Conservation (phyloP, 2,329 filamentous ascomycete species). For the Aspergillus novofumigatus region DNA sequence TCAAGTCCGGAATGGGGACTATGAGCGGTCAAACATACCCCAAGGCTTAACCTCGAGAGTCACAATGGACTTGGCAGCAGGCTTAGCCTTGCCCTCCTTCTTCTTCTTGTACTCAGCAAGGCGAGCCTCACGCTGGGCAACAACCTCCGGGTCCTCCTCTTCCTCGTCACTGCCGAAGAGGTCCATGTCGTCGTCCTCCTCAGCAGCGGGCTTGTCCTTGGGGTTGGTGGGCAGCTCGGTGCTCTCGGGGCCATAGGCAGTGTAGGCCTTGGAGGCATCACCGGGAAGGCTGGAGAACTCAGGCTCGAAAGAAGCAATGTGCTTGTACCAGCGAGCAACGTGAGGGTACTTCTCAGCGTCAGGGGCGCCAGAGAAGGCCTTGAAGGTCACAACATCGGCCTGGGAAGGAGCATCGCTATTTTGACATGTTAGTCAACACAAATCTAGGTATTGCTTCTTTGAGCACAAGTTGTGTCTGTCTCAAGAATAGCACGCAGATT, state of each 20-base stretch:
- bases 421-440: slow-evolving; percentile 10
- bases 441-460: slow-evolving; percentile 2
- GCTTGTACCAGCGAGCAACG: slow-evolving; percentile 98
- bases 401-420: slow-evolving; percentile 68
- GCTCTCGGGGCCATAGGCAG: slow-evolving; percentile 83
- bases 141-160: slow-evolving; percentile 88
- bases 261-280: slow-evolving; percentile 84
- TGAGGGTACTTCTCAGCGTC: slow-evolving; percentile 84
- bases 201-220: slow-evolving; percentile 72
- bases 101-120: slow-evolving; percentile 93
- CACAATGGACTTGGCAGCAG: slow-evolving; percentile 90
- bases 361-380: slow-evolving; percentile 74
- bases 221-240: slow-evolving; percentile 76
- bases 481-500: slow-evolving; percentile 8
- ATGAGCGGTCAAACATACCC: slow-evolving; percentile 61
- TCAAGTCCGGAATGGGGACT: neutral
- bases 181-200: slow-evolving; percentile 83
- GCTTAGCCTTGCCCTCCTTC: slow-evolving; percentile 92
- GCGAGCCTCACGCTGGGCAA: slow-evolving; percentile 77
- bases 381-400: slow-evolving; percentile 94
- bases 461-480: slow-evolving; percentile 6
- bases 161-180: slow-evolving; percentile 92
- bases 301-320: slow-evolving; percentile 86
- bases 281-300: slow-evolving; percentile 89
- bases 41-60: slow-evolving; percentile 97